Base-by-base conservation (phyloP, 768 basidiomycete genomes). In the Infundibulicybe gibba region DNA sequence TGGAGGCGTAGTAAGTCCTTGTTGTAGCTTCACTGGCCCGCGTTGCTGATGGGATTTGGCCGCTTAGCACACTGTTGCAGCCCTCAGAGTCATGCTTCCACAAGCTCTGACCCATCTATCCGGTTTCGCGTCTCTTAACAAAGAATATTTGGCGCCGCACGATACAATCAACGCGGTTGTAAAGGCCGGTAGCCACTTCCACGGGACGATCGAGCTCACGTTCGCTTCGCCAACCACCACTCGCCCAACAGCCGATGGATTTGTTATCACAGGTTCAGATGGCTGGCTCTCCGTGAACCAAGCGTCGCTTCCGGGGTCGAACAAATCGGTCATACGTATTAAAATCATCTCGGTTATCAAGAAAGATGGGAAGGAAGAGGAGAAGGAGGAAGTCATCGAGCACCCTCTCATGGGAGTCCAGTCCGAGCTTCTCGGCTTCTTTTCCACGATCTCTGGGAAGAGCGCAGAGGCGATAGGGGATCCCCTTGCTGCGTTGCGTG, bases 121-220 rank as follows among this genome's bases (percentile, higher is more conserved):
- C 17, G 81, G 78, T 2, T 77, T 80, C 57, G 75, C 87, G 9
- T 79, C 84, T 3, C 72, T 90, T 32, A 85, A 84, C 64, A 77
- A 83, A 52, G 74, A 81, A 12, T 81, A 83, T 61, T 79, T 94
- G 32, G 71, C 76, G 2, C 92, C 91, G 0, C 80, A 84, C 54
- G 92, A 94, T 68, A 92, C 90, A 8, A 77, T 95, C 55, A 72
- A 81, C 52, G 70, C 78, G 16, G 59, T 80, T 50, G 65, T 77
- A 48, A 70, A 72, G 49, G 75, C 78, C 30, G 79, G 76, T 16
- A 65, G 73, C 34, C 44, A 69, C 34, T 68, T 72, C 43, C 79
- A 82, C 48, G 87, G 87, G 6, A 74, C 75, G 34, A 68, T 80
- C 47, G 79, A 85, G 52, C 61, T 89, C 54, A 81, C 80, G n/a